Conservation (phyloP, 2,329 filamentous ascomycete species). For the Aureobasidium pullulans region DNA sequence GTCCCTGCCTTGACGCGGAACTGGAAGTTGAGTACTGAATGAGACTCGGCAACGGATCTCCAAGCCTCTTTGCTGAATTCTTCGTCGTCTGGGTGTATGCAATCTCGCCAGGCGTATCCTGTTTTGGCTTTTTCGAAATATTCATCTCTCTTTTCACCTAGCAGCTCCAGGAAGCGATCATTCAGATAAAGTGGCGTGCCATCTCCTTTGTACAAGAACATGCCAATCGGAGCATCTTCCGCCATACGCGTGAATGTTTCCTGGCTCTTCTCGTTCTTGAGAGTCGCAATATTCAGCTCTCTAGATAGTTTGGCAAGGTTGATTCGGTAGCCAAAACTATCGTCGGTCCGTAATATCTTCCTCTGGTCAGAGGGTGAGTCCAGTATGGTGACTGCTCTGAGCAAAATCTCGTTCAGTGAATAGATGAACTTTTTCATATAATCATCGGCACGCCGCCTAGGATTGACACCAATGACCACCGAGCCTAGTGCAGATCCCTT, state of each 20-base stretch:
- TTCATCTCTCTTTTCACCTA: neutral
- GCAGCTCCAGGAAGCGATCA: neutral
- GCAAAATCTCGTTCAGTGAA: neutral
- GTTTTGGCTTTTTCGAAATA: neutral
- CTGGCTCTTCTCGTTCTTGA: conserved; percentile 29
- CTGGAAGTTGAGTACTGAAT: conserved; percentile 22
- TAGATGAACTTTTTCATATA: neutral
- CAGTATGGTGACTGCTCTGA: neutral
- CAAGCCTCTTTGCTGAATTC: neutral
- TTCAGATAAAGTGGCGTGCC: conserved; percentile 1
- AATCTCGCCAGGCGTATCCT: neutral
- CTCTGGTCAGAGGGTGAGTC: neutral
- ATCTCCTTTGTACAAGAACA: neutral
- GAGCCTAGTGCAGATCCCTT: neutral
- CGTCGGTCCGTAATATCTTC: neutral
- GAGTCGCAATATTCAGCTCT: conserved; percentile 24
- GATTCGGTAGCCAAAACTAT: neutral
- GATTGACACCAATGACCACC: neutral
- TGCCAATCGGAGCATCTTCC: conserved; percentile 8
- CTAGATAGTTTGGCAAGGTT: conserved; percentile 22
- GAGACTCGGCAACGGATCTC: conserved; percentile 21
- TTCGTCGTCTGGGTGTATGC: neutral
- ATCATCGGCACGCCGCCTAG: neutral
- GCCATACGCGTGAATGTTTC: conserved; percentile 19
- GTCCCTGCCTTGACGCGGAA: conserved; percentile 17